Evolutionary conservation across 1,139 yeast genomes (phyloP).

Genomic region (Suhomyces kunorum): DNA sequence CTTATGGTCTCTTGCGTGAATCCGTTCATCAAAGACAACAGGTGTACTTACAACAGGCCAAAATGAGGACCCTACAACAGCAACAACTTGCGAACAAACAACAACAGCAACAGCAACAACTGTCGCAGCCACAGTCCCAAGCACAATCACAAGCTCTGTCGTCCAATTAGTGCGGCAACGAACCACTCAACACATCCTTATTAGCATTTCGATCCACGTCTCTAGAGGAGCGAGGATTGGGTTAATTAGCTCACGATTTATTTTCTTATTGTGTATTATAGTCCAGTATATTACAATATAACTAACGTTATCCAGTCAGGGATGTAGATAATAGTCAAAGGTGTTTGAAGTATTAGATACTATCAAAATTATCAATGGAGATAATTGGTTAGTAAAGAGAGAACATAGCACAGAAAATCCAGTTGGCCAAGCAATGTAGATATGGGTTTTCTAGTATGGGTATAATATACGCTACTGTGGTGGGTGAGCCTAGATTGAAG

Average conservation of each 20-base stretch:
- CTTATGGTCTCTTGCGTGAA: conserved; percentile 68
- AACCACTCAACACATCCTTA: conserved; percentile 2
- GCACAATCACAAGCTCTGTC: conserved; percentile 4
- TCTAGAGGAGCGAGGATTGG: conserved; percentile 10
- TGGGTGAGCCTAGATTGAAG: too few species aligned
- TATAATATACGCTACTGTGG: too few species aligned
- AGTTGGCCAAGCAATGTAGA: too few species aligned
- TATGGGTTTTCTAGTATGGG: too few species aligned
- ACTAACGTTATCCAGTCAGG: background rate
- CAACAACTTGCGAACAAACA: conserved; percentile 33
- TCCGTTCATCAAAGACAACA: conserved; percentile 52
- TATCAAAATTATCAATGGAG: too few species aligned
- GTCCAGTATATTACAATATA: conserved; percentile 8
- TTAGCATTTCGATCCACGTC: conserved; percentile 6
- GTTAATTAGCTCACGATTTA: conserved; percentile 11
- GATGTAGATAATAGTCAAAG: background rate
- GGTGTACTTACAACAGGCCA: conserved; percentile 44
- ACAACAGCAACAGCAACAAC: conserved; percentile 50
- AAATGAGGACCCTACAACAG: conserved; percentile 49
- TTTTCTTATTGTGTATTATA: conserved; percentile 15
- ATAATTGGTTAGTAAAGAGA: too few species aligned
- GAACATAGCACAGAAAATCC: too few species aligned
- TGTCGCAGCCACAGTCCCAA: conserved; percentile 34
- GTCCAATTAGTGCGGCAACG: background rate
- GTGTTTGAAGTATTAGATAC: too few species aligned